A percentile compares a stretch with the other conserved stretches of the same genome.
These are phyloP conservation scores for Didymella glomerata DNA, from an alignment of 2,329 filamentous ascomycete species.

Conservation along the genomic window DNA sequence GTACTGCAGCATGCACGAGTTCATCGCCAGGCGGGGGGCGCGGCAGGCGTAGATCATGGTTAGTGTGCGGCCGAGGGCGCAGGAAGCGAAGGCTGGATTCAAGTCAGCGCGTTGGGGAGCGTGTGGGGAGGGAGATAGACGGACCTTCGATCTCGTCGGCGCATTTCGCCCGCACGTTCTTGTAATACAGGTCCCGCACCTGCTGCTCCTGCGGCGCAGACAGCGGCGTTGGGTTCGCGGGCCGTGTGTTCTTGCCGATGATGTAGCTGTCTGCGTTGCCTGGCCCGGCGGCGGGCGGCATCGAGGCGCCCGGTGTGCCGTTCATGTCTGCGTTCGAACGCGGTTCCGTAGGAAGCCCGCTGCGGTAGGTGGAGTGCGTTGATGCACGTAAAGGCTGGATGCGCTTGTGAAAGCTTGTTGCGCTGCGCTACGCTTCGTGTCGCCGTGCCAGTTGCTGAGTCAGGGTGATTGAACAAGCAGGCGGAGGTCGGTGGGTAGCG, in stretches of 20 bases:
- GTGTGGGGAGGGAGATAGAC: neutral
- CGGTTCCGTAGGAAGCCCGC: no score
- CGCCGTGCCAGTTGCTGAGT: no score
- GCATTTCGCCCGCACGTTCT: constrained; percentile 80
- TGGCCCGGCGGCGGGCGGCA: constrained; percentile 8
- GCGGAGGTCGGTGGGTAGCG: neutral
- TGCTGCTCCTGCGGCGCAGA: constrained; percentile 72
- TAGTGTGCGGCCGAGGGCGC: constrained; percentile 85
- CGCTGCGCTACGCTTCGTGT: neutral
- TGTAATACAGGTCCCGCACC: constrained; percentile 80
- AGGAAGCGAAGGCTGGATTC: constrained; percentile 82
- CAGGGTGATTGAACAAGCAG: no score
- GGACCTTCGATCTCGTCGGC: constrained; percentile 68
- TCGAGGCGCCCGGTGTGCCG: constrained; percentile 16
- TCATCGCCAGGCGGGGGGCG: constrained; percentile 82
- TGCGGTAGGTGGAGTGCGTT: no score
- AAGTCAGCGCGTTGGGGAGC: no score
- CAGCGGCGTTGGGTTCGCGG: constrained; percentile 68
- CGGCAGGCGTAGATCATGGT: constrained; percentile 89
- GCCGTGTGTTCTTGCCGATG: constrained; percentile 31
- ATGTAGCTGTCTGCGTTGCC: constrained; percentile 29
- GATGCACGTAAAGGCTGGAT: no score
- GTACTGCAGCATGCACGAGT: constrained; percentile 87
- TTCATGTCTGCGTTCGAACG: constrained; percentile 6
- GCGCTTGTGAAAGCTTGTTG: neutral